phyloP scores from a whole-genome alignment of 331 rosid species.

The Spiraea crenata region DNA sequence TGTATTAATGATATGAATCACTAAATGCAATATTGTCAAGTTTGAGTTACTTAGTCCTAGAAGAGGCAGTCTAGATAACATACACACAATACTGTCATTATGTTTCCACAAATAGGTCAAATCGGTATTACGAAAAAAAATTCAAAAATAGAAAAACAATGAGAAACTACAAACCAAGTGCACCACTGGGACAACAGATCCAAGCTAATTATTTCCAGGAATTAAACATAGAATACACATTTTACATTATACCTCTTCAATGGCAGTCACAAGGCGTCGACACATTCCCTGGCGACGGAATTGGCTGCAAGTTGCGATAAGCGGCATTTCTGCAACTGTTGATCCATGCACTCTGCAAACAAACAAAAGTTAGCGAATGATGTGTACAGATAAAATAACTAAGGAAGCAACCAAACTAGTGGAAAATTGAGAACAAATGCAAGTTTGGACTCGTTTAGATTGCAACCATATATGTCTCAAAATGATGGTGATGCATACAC shows the following conservation, averaged over 20 bases:
- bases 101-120: not conserved
- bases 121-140: not conserved
- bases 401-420: constrained; percentile 10
- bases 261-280: constrained; percentile 71
- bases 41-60: not conserved
- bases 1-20: constrained; percentile 19
- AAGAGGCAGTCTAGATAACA: constrained; percentile 2
- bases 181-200: not conserved
- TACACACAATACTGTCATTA: not conserved
- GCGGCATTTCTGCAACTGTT: constrained; percentile 92
- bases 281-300: constrained; percentile 98
- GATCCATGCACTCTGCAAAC: constrained; percentile 86
- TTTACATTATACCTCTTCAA: constrained; percentile 66
- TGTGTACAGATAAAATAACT: constrained; percentile 11
- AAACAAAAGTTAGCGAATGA: constrained; percentile 23
- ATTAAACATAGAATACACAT: not conserved
- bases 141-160: too few relatives aligned
- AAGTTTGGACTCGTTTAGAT: not conserved
- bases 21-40: not conserved
- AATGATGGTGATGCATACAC: constrained; percentile 1
- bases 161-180: too few relatives aligned
- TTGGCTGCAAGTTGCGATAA: constrained; percentile 89
- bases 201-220: not conserved
- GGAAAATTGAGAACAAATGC: not conserved
- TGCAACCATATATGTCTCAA: not conserved